Evolutionary conservation across 2,329 filamentous ascomycete genomes (phyloP), one percentile per base, ranked within the genome.

Genomic region (Fusarium pseudonygamai): DNA sequence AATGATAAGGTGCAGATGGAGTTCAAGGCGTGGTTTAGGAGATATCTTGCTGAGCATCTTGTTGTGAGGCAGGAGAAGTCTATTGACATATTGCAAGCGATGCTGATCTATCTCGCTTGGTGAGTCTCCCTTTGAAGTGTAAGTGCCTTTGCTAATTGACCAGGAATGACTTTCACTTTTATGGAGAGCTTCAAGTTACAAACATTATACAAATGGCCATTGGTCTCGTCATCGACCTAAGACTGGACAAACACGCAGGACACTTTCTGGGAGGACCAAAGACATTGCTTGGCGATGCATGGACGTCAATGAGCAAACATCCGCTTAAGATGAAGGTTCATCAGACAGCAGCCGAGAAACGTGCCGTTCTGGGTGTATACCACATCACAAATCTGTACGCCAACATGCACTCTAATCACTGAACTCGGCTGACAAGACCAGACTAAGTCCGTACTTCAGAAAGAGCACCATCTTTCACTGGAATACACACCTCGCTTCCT

Each of bases 131-230:
- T 15, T 14, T 3, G 13, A 7, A 7, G 10, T 28, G 1, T 15
- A 14, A 7, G 12, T 20, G 3, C 13, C 4, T 16, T 10, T 8
- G 16, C 45, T 65, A 6, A 60, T 10, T 6, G 3, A 13, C 2
- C 6, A 85, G 83, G 82, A 81, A 80, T 37, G 83, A 85, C 55
- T 79, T 82, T 42, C 80, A 83, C 52, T 81, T 81, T 46, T 83
- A 83, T 47, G 67, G 82, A 16, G 82, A 84, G 2, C 74, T 77
- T 6, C 80, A 81, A 22, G 79, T 78, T 6, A 85, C 83, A 8
- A 80, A 79, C 2, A 65, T 85, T 2, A 42, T 85, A 1, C 84
- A 85, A 16, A 71, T 86, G 20, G 82, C 83, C 6, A 69, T 80
- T 2, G 80, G 81, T 0, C 64, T 86, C 2, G 79, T 84, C 2